These are phyloP conservation scores for Laguncularia racemosa DNA, from an alignment of 345 rosid genomes.

Conservation along the genomic window DNA sequence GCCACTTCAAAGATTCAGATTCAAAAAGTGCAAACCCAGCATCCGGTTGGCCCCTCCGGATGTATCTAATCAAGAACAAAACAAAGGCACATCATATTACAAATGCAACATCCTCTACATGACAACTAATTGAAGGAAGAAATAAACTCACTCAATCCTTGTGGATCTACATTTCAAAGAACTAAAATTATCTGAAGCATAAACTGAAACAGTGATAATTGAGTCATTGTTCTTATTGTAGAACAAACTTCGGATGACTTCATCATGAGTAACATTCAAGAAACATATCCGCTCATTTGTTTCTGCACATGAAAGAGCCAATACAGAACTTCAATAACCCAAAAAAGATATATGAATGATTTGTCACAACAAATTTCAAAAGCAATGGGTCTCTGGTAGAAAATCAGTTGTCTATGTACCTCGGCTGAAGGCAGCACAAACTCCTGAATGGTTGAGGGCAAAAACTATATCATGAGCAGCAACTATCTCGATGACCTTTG, in stretches of 20 bases:
- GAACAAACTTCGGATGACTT: conserved; percentile 83
- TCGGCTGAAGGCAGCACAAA: conserved; percentile 88
- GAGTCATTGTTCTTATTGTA: conserved; percentile 96
- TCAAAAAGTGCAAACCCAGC: conserved; percentile 92
- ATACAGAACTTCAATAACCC: neutral
- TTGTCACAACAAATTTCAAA: too few species aligned
- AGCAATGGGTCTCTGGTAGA: neutral
- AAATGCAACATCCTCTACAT: neutral
- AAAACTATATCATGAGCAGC: conserved; percentile 92
- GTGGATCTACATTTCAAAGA: conserved; percentile 97
- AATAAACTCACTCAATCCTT: conserved; percentile 60
- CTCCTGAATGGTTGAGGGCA: conserved; percentile 95
- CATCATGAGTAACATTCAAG: conserved; percentile 85
- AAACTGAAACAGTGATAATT: conserved; percentile 92
- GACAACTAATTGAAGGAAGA: conserved; percentile 4
- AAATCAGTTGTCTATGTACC: conserved; percentile 28
- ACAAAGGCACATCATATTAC: neutral
- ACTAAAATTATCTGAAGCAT: conserved; percentile 90
- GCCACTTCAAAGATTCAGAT: conserved; percentile 97
- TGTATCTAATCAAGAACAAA: conserved; percentile 43
- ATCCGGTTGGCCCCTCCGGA: conserved; percentile 87
- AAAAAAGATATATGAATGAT: too few species aligned
- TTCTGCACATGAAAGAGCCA: conserved; percentile 37
- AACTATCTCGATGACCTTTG: conserved; percentile 89
- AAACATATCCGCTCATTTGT: conserved; percentile 80